phyloP scores from a whole-genome alignment of 2,329 filamentous ascomycete genomes.

The Ophiostoma perfectum region DNA sequence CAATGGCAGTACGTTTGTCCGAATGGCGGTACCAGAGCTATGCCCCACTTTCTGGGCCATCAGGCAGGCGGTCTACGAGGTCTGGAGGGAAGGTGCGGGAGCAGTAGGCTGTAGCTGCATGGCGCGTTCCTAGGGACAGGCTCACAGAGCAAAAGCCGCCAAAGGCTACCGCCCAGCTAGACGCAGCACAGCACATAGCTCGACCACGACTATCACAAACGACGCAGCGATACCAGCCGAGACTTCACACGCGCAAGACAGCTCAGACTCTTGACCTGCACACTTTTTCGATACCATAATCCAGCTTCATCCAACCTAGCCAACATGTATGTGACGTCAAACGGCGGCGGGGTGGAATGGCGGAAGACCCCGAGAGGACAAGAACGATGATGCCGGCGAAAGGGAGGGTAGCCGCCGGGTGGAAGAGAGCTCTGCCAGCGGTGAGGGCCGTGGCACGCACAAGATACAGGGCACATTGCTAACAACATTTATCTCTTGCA shows the following conservation, averaged over 20 bases:
- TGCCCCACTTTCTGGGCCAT: constrained; percentile 10
- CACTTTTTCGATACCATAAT: neutral
- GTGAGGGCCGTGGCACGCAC: too few species aligned
- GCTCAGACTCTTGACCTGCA: neutral
- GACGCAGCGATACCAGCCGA: neutral
- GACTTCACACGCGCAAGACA: neutral
- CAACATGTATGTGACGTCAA: constrained; percentile 7
- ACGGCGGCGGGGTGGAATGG: neutral
- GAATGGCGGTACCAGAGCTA: constrained; percentile 15
- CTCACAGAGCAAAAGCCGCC: neutral
- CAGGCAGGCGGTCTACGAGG: constrained; percentile 24
- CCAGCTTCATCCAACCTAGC: neutral
- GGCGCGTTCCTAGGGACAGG: constrained; percentile 25
- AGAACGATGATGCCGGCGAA: neutral
- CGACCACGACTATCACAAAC: neutral
- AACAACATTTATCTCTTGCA: constrained; percentile 35
- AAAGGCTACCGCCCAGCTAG: constrained; percentile 13
- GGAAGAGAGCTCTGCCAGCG: neutral
- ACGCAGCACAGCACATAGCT: constrained; percentile 8
- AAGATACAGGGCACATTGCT: too few species aligned
- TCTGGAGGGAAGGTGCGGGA: constrained; percentile 14
- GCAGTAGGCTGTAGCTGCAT: constrained; percentile 41
- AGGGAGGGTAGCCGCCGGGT: neutral
- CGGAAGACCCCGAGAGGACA: neutral
- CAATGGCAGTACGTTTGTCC: constrained; percentile 26